Evolutionary conservation across 176 grass and related monocot genomes (phyloP).

Genomic region (Phoenix roebelenii): DNA sequence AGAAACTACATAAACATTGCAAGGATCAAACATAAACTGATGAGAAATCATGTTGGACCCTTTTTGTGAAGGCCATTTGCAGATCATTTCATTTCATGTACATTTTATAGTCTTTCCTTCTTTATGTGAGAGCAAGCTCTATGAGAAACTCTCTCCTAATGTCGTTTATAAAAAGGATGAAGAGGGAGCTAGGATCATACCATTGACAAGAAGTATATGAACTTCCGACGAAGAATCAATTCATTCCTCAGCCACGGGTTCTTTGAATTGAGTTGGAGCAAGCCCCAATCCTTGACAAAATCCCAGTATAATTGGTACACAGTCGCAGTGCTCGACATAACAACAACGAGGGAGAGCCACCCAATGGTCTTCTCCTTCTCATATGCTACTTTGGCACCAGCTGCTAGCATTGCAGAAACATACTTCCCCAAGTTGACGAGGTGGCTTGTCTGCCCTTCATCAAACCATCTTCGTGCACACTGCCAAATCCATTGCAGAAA

Average conservation of each 20-base stretch:
- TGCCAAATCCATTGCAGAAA: slow-evolving; percentile 13
- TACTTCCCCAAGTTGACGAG: slow-evolving; percentile 93
- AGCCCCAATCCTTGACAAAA: slow-evolving; percentile 95
- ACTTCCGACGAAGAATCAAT: slow-evolving; percentile 73
- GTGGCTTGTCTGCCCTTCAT: slow-evolving; percentile 83
- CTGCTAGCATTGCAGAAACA: slow-evolving; percentile 90
- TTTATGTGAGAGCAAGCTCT: too few relatives aligned
- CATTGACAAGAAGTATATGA: slow-evolving; percentile 89
- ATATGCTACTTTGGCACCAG: slow-evolving; percentile 78
- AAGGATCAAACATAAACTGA: too few relatives aligned
- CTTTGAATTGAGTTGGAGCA: slow-evolving; percentile 67
- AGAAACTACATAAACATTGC: not conserved
- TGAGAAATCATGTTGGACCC: too few relatives aligned
- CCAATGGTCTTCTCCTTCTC: slow-evolving; percentile 62
- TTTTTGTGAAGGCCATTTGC: too few relatives aligned
- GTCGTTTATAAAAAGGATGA: too few relatives aligned
- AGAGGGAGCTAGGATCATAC: slow-evolving; percentile 21
- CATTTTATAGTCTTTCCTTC: too few relatives aligned
- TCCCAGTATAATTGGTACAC: slow-evolving; percentile 99
- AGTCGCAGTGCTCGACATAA: slow-evolving; percentile 65
- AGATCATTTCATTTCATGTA: too few relatives aligned
- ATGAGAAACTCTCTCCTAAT: too few relatives aligned
- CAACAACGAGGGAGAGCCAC: slow-evolving; percentile 58
- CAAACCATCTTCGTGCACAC: slow-evolving; percentile 98
- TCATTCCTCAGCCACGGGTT: slow-evolving; percentile 94